These are phyloP conservation scores for Linnemannia elongata DNA, from an alignment of 192 early-diverging fungal species.

Conservation along the genomic window DNA sequence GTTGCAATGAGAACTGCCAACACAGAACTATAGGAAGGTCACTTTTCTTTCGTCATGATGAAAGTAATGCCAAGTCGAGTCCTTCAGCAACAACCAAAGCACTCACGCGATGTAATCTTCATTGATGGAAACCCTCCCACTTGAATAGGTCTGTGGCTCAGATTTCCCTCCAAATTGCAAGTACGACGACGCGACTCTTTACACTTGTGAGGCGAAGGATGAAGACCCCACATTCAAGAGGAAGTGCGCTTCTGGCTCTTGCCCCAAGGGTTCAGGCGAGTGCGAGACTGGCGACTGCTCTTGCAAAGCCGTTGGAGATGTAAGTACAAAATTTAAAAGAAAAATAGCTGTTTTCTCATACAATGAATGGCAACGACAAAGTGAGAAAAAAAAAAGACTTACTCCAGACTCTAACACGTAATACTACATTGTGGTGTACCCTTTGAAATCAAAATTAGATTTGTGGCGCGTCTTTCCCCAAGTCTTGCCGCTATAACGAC, in stretches of 20 bases:
- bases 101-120: too few species aligned
- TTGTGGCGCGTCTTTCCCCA: background rate
- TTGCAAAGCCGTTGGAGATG: conserved; percentile 7
- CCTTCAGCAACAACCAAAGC: too few species aligned
- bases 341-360: too few species aligned
- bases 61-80: too few species aligned
- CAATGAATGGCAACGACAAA: background rate
- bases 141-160: background rate
- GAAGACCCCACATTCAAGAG: background rate
- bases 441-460: background rate
- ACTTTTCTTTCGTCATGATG: too few species aligned
- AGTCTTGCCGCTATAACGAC: background rate
- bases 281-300: background rate
- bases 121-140: too few species aligned
- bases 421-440: background rate
- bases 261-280: background rate
- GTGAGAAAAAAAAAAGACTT: background rate
- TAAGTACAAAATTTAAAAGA: too few species aligned
- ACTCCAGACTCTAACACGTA: background rate
- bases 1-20: background rate
- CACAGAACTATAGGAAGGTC: background rate
- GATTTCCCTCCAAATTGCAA: background rate
- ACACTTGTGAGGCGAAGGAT: background rate
- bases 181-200: background rate
- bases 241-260: conserved; percentile 1